Percentiles rank a stretch among this genome's conserved stretches.
These are phyloP conservation scores for Marvania coccoides DNA, from an alignment of 139 green algal genomes.

Conservation along the genomic window DNA sequence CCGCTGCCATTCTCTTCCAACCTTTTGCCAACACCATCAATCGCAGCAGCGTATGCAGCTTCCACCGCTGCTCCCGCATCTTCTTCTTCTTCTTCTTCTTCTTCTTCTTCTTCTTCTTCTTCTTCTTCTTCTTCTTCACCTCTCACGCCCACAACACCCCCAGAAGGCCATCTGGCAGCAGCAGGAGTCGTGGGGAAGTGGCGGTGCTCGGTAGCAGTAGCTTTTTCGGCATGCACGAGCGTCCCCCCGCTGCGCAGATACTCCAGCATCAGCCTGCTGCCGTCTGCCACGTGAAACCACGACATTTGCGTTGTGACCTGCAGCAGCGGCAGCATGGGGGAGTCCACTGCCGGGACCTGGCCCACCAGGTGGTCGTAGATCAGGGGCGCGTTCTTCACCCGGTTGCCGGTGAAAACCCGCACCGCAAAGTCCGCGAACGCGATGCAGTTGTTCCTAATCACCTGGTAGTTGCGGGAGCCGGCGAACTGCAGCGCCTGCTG, in stretches of 20 bases:
- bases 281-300: constrained; percentile 31
- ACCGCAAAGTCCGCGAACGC: constrained; percentile 33
- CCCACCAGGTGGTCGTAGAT: constrained; percentile 32
- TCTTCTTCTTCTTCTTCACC: background rate
- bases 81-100: background rate
- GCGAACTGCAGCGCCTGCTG: constrained; percentile 25
- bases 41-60: background rate
- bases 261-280: constrained; percentile 7
- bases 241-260: background rate
- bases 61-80: background rate
- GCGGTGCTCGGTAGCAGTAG: too few relatives aligned
- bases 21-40: background rate
- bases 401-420: constrained; percentile 25
- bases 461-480: constrained; percentile 23
- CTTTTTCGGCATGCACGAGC: background rate
- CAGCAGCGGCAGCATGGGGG: constrained; percentile 28
- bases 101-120: background rate
- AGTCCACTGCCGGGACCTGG: constrained; percentile 22
- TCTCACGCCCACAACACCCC: background rate
- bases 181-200: too few relatives aligned
- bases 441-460: constrained; percentile 39
- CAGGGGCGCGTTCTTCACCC: constrained; percentile 23
- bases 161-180: too few relatives aligned
- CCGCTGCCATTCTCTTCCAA: too few relatives aligned
- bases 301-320: constrained; percentile 15